These are phyloP conservation scores for Scedosporium dehoogii DNA, from an alignment of 2,329 filamentous ascomycete species.

Conservation along the genomic window DNA sequence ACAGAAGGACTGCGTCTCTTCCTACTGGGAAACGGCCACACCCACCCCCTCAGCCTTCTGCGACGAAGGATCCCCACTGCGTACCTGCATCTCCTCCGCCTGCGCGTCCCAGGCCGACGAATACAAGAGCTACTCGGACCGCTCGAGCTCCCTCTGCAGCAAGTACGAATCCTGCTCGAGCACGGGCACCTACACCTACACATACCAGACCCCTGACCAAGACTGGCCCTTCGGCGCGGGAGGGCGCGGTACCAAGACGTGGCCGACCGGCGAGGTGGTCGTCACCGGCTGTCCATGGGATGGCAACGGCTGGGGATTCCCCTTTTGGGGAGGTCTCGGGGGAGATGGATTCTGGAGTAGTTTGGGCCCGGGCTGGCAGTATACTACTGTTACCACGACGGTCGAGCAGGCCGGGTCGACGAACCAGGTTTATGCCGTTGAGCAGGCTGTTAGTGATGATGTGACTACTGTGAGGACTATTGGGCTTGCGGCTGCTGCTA, in stretches of 20 bases:
- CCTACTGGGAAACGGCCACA: constrained; percentile 15
- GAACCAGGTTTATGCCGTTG: constrained; percentile 5
- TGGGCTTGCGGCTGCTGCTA: constrained; percentile 8
- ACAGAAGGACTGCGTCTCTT: constrained; percentile 15
- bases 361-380: constrained; percentile 13
- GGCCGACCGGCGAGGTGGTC: constrained; percentile 13
- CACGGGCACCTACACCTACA: constrained; percentile 17
- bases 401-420: constrained; percentile 5
- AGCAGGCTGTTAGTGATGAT: constrained; percentile 10
- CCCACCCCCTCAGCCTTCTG: constrained; percentile 15
- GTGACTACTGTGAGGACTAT: constrained; percentile 13
- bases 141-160: constrained; percentile 14
- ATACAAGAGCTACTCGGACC: constrained; percentile 12
- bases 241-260: constrained; percentile 8
- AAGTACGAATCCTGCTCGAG: constrained; percentile 12
- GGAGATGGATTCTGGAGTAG: constrained; percentile 12
- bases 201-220: constrained; percentile 8
- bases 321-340: constrained; percentile 14
- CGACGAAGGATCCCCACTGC: constrained; percentile 9
- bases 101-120: constrained; percentile 13
- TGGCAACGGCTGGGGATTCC: constrained; percentile 13
- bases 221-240: constrained; percentile 9
- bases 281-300: constrained; percentile 17
- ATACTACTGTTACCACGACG: constrained; percentile 14
- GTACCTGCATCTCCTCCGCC: constrained; percentile 14